Evolutionary conservation across 2,329 filamentous ascomycete species (phyloP), one percentile per base, ranked within the genome.

Genomic region (Venturia aucupariae): DNA sequence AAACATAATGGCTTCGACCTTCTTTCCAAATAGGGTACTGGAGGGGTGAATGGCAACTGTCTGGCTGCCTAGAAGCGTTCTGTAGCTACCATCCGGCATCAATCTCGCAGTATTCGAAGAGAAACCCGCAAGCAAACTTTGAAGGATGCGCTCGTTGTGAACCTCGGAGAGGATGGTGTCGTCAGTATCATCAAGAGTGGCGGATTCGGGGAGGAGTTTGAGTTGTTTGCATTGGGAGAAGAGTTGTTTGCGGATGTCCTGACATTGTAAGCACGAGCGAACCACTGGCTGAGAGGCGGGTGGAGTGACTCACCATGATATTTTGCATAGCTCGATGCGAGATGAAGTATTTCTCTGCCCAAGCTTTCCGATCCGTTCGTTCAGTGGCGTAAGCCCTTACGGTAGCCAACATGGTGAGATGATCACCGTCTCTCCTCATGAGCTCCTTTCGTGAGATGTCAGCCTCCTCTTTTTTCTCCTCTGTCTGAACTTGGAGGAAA

Each of bases 291-390:
- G n/a, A 10, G 62, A n/a, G 13, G 8, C 30, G 38, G 35, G 42
- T 15, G 39, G 55, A 46, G 7, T 42, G 59, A 63, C 68, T 68
- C 71, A 70, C 80, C 83, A 87, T 85, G 3, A 86, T 84, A 19
- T 81, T 82, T 68, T 84, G 82, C 85, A 88, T 87, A 3, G 85
- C 84, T 46, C 85, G 79, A 68, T 87, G 85, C 2, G 80, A 84
- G 13, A 87, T 81, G 66, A 84, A 78, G 68, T 85, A 83, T 67
- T 77, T 77, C 65, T 82, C 78, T 38, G 83, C 82, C 85, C 85
- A 88, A 22, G 77, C 76, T 67, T 83, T 85, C 15, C 85, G 80
- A 69, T 87, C 82, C 1, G 79, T 76, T 22, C 79, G 76, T 67
- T 87, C 85, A 22, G 79, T 77, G 0, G 82, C 79, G 70, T 86